phyloP scores from a whole-genome alignment of 164 flowering plant genomes.

The Chimonanthus praecox region DNA sequence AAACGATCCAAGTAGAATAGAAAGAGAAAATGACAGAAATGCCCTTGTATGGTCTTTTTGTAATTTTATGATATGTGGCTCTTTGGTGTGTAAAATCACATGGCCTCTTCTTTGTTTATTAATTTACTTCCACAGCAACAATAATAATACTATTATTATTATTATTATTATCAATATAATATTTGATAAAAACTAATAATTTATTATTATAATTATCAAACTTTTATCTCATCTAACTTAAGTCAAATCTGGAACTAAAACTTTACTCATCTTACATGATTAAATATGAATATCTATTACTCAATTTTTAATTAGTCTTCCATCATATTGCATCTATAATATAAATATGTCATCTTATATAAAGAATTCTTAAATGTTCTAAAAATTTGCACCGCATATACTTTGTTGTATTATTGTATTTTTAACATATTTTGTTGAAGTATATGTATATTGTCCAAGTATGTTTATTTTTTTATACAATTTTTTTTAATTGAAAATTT shows the following conservation, averaged over 20 bases:
- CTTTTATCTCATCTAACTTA: neutral
- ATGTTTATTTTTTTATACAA: too few species aligned
- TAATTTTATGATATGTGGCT: neutral
- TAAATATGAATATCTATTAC: too few species aligned
- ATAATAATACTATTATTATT: neutral
- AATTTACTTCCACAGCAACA: neutral
- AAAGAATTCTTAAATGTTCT: too few species aligned
- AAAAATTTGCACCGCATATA: too few species aligned
- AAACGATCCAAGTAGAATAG: slow-evolving; percentile 34
- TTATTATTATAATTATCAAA: neutral
- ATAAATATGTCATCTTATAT: too few species aligned
- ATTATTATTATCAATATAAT: neutral
- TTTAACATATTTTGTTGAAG: too few species aligned
- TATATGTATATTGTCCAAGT: too few species aligned
- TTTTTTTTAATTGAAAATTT: too few species aligned
- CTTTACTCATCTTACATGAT: too few species aligned
- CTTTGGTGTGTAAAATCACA: neutral
- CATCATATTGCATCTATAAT: too few species aligned
- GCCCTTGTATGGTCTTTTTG: slow-evolving; percentile 22
- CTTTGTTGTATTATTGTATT: too few species aligned
- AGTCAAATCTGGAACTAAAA: neutral
- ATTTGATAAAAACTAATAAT: neutral
- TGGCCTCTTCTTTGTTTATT: neutral
- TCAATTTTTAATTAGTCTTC: too few species aligned
- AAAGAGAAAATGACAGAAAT: slow-evolving; percentile 16